A percentile compares a stretch with the other conserved stretches of the same genome.
Conservation (phyloP, 2,329 filamentous ascomycete genomes). For the Gaeumannomyces sp. region DNA sequence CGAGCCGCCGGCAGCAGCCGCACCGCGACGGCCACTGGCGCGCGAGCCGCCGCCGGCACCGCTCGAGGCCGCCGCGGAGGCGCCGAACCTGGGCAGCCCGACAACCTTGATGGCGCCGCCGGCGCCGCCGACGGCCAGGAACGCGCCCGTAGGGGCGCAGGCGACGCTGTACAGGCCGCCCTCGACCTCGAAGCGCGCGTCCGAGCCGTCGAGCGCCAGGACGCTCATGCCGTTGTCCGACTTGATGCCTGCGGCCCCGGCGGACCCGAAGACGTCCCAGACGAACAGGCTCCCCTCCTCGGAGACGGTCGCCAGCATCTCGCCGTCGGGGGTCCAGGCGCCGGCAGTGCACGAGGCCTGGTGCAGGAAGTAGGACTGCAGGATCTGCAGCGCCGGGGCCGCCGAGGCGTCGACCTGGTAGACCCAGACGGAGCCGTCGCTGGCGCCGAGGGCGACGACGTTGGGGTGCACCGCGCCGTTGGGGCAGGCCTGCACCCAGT, state of each 20-base stretch:
- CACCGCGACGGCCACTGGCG: slow-evolving; percentile 14
- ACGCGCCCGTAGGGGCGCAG: slow-evolving; percentile 69
- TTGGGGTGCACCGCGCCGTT: slow-evolving; percentile 61
- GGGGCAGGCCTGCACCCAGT: slow-evolving; percentile 79
- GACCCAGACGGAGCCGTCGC: slow-evolving; percentile 91
- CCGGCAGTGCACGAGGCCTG: slow-evolving; percentile 82
- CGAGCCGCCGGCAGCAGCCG: slow-evolving; percentile 29
- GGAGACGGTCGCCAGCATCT: slow-evolving; percentile 77
- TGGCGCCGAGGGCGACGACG: slow-evolving; percentile 79
- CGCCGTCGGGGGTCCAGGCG: slow-evolving; percentile 82
- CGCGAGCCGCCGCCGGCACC: slow-evolving; percentile 13
- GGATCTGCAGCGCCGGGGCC: slow-evolving; percentile 63
- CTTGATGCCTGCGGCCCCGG: slow-evolving; percentile 49
- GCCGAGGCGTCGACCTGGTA: slow-evolving; percentile 69
- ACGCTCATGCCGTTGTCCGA: slow-evolving; percentile 45
- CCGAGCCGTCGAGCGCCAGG: slow-evolving; percentile 68
- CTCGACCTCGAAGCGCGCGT: slow-evolving; percentile 87
- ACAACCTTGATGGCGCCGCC: slow-evolving; percentile 81
- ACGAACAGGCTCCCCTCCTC: slow-evolving; percentile 88
- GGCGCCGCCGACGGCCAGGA: slow-evolving; percentile 82
- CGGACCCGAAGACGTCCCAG: slow-evolving; percentile 83
- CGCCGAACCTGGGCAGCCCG: slow-evolving; percentile 62
- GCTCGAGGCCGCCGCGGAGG: slow-evolving; percentile 19
- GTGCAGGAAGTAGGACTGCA: slow-evolving; percentile 90
- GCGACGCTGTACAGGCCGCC: slow-evolving; percentile 87